These are phyloP conservation scores for Camellia japonica DNA, from an alignment of 148 eudicot species.

Conservation along the genomic window DNA sequence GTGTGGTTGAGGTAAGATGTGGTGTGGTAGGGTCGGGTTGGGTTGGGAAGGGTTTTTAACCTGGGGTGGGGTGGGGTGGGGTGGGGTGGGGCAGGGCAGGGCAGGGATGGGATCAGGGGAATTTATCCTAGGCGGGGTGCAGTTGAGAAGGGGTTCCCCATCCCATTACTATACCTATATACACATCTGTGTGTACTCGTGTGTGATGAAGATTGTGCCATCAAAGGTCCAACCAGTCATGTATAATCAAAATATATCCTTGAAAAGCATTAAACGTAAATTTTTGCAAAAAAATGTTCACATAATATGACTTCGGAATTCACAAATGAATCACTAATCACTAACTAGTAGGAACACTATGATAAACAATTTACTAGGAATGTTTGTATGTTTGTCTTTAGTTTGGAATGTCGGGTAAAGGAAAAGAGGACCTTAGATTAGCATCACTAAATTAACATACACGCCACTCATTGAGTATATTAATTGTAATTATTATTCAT, in stretches of 20 bases:
- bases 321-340: not conserved
- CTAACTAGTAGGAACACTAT: not conserved
- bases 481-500: not conserved
- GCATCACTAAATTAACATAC: not conserved
- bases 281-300: not conserved
- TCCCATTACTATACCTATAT: not conserved
- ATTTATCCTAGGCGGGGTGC: not conserved
- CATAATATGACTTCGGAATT: not conserved
- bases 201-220: not conserved
- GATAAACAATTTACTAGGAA: not conserved
- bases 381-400: not conserved
- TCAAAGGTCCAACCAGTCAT: not conserved
- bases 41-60: not conserved
- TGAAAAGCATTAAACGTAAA: not conserved
- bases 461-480: not conserved
- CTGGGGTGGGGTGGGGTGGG: not conserved
- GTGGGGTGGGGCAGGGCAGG: not conserved
- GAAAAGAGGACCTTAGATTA: not conserved
- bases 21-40: not conserved
- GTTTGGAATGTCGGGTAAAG: not conserved
- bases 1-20: not conserved
- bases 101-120: no score
- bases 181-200: not conserved
- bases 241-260: not conserved
- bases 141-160: not conserved